Evolutionary conservation across 192 early-diverging fungal genomes (phyloP), one percentile per base, ranked within the genome.

Genomic region (Spinellus fusiger): DNA sequence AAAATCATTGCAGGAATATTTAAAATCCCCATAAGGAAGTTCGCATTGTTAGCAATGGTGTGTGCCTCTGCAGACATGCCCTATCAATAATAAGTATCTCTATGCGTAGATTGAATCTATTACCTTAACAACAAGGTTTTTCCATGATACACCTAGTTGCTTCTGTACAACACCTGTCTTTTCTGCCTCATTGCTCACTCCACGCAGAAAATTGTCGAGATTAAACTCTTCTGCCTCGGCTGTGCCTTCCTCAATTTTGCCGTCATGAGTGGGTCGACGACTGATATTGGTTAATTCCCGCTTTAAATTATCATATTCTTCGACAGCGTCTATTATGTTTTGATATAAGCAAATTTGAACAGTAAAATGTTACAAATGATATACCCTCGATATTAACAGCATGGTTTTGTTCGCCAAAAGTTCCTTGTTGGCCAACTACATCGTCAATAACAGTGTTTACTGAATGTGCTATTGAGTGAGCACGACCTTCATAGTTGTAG

Each of bases 1-100:
- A 34, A 18, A 2, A 12, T 29, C 38, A 49, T 32, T 48, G 47
- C 44, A 26, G 49, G 10, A 18, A 59, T 35, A 31, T 46, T 44
- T 0, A 33, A 52, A 4, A 12, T 10, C 4, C 60, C 59, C 25
- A 61, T 22, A 46, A 51, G 56, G 20, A 67, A 29, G 37, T 28
- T 56, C 6, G 65, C 40, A 16, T 63, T 56, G 16, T 64, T 72
- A 18, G 64, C 44, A 22, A 72, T 66, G 16, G 70, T 66, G 23
- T 62, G 60, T n/a, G 60, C 64, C 56, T 72, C 70, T 3, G 70
- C 70, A 3, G 58, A 60, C 28, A 61, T 25, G 48, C 70, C 70
- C 70, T 44, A 9, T 37, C 7, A 9, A 9, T 37, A 37, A 44
- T n/a, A 44, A 44, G 10, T n/a, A 2, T 25, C 26, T 51, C 12